These are phyloP conservation scores for Torrubiellomyces zombiae DNA, from an alignment of 2,329 filamentous ascomycete genomes.

Conservation along the genomic window DNA sequence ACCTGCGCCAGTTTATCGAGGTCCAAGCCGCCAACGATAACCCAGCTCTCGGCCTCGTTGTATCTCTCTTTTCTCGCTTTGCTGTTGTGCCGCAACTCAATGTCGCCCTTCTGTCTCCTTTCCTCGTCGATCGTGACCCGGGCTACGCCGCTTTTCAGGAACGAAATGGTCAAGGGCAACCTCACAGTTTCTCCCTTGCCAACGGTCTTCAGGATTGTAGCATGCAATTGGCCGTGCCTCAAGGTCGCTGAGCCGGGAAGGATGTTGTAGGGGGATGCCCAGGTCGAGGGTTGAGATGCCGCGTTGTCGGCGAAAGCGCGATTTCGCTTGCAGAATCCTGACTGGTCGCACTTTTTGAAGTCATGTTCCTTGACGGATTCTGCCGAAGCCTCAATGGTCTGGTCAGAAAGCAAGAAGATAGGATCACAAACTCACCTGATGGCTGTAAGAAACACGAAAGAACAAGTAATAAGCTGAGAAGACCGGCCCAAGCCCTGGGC, in stretches of 20 bases:
- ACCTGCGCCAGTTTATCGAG: slow-evolving; percentile 57
- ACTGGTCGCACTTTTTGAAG: slow-evolving; percentile 93
- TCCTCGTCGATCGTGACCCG: slow-evolving; percentile 86
- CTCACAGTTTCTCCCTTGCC: slow-evolving; percentile 49
- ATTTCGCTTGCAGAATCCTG: slow-evolving; percentile 94
- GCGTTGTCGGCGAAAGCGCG: slow-evolving; percentile 73
- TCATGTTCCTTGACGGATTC: slow-evolving; percentile 85
- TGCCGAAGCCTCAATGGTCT: slow-evolving; percentile 19
- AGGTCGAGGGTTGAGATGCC: slow-evolving; percentile 44
- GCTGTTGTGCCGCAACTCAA: slow-evolving; percentile 73
- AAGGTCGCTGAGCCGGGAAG: slow-evolving; percentile 56
- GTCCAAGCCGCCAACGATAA: slow-evolving; percentile 65
- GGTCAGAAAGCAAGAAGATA: neutral
- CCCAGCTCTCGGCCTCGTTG: slow-evolving; percentile 78
- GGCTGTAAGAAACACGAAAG: slow-evolving; percentile 45
- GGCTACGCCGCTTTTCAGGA: slow-evolving; percentile 77
- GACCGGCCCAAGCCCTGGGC: slow-evolving; percentile 48
- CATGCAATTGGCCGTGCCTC: slow-evolving; percentile 64
- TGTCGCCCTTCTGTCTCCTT: slow-evolving; percentile 72
- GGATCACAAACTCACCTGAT: slow-evolving; percentile 34
- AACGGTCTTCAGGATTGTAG: slow-evolving; percentile 66
- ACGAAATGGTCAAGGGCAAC: slow-evolving; percentile 71
- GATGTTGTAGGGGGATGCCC: slow-evolving; percentile 69
- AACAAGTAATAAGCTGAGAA: slow-evolving; percentile 41
- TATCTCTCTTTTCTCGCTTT: slow-evolving; percentile 80